Evolutionary conservation across 2,329 filamentous ascomycete genomes (phyloP), one percentile per base, ranked within the genome.

Genomic region (Mariannaea sp.): DNA sequence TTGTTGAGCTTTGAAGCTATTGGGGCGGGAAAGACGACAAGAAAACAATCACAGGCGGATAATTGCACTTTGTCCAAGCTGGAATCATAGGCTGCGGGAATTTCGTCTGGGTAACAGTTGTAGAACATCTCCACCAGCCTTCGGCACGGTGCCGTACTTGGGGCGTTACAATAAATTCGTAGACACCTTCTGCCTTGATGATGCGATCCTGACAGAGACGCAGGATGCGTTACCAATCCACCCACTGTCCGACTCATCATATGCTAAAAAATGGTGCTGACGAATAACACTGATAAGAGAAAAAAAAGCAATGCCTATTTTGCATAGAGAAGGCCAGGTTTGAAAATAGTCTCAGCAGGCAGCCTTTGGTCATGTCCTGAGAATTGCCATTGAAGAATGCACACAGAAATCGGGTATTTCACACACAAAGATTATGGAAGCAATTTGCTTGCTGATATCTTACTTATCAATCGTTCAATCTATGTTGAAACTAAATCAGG

Each of bases 1-100:
- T 29, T 39, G 35, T 22, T 49, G 26, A 59, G 17, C 47, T 54
- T 54, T 49, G 49, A 59, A 62, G 53, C 44, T 40, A 66, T 62
- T 61, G 63, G 60, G 57, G 60, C 60, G 60, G 60, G 38, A 66
- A 56, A 61, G 38, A 24, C 36, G n/a, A 49, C 30, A 35, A 53
- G 55, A 24, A 53, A 58, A 52, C 38, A 13, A 45, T 44, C 29
- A 9, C 47, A 22, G 32, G 44, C 47, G 49, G 47, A 55, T 55
- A 49, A 42, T 39, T 44, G 24, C 13, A 12, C 29, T 7, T 36
- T n/a, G n/a, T n/a, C n/a, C 46, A 32, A 55, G 43, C 27, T 45
- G 53, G 19, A 39, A 46, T 44, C n/a, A n/a, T 22, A 33, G 35
- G 24, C 44, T 61, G 62, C 56, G 64, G 62, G 57, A 65, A 66